A percentile compares a stretch with the other conserved stretches of the same genome.
phyloP scores from a whole-genome alignment of 345 rosid species.

The Pistacia vera region DNA sequence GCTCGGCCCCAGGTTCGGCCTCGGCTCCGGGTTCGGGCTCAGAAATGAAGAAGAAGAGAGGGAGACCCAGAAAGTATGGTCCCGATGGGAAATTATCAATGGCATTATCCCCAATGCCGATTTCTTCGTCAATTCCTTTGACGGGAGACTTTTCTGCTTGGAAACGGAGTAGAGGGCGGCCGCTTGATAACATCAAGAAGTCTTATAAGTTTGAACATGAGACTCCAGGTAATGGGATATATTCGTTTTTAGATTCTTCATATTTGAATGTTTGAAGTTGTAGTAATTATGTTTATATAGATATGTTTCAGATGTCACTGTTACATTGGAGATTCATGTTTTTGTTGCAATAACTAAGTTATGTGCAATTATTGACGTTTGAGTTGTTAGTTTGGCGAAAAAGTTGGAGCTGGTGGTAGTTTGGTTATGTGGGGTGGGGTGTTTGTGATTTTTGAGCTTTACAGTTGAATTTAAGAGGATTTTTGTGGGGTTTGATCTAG shows the following conservation, averaged over 20 bases:
- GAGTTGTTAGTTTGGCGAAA: slow-evolving; percentile 16
- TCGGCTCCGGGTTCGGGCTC: slow-evolving; percentile 30
- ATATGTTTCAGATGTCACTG: slow-evolving; percentile 25
- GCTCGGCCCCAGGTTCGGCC: slow-evolving; percentile 22
- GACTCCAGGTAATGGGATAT: slow-evolving; percentile 49
- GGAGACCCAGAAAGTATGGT: slow-evolving; percentile 83
- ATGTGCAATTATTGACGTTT: slow-evolving; percentile 11
- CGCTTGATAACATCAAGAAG: slow-evolving; percentile 50
- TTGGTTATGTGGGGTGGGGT: slow-evolving; percentile 10
- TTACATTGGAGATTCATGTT: slow-evolving; percentile 36
- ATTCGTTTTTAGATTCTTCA: background rate
- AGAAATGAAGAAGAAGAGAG: slow-evolving; percentile 80
- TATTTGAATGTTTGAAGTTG: slow-evolving; percentile 1
- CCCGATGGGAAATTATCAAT: slow-evolving; percentile 59
- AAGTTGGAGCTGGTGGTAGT: slow-evolving; percentile 2
- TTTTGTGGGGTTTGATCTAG: slow-evolving; percentile 43
- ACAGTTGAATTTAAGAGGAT: slow-evolving; percentile 25
- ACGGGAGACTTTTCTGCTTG: slow-evolving; percentile 51
- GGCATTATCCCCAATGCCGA: slow-evolving; percentile 87
- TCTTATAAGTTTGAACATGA: slow-evolving; percentile 54
- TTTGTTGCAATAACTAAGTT: slow-evolving; percentile 6
- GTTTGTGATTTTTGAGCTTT: slow-evolving; percentile 17
- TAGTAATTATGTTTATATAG: background rate
- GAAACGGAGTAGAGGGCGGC: slow-evolving; percentile 64
- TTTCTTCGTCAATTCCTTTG: slow-evolving; percentile 82